Evolutionary conservation across 1,139 yeast species (phyloP), one percentile per base, ranked within the genome.

Genomic region (Saccharomyces hybrid): DNA sequence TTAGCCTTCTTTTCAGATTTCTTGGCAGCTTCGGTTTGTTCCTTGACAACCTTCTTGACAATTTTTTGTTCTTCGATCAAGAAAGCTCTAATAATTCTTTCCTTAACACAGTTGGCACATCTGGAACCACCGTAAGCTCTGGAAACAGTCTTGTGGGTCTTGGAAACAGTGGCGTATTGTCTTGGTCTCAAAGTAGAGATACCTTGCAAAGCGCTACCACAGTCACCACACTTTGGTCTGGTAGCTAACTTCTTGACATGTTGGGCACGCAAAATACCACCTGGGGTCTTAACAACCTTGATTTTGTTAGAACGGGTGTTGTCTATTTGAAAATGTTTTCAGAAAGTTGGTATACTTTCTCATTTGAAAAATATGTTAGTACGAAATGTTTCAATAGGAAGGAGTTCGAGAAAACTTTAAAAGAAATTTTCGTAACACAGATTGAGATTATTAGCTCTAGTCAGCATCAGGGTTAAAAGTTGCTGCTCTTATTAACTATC

Each of bases 101-200:
- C 96, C 85, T 89, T 90, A 75, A 91, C 97, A 82, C 97, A 88
- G 88, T 85, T 86, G 74, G 96, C 96, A 81, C 97, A 90, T 83
- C 95, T 84, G 73, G 95, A 85, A 78, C 99, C 99, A 82, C 99
- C 99, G 91, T 93, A 93, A 73, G 97, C 91, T 85, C 99, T 93
- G 77, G 91, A 91, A 70, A 93, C 99, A 68, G 97, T 87, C 86
- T 93, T 91, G 84, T 87, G 88, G 74, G 97, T 88, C 83, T 86
- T 90, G 69, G 97, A 89, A 71, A 91, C 83, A 72, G 82, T 80
- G 70, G 98, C 97, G 83, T 88, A 90, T 80, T 88, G 83, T 81
- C 97, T 88, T 82, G 99, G 97, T 85, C 99, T 89, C 75, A 91
- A 82, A 71, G 96, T 81, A 68, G 96, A 84, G 75, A 85, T 75